A percentile compares a stretch with the other conserved stretches of the same genome.
Conservation (phyloP, 2,329 filamentous ascomycete species). For the Cordyceps cateniannulata region DNA sequence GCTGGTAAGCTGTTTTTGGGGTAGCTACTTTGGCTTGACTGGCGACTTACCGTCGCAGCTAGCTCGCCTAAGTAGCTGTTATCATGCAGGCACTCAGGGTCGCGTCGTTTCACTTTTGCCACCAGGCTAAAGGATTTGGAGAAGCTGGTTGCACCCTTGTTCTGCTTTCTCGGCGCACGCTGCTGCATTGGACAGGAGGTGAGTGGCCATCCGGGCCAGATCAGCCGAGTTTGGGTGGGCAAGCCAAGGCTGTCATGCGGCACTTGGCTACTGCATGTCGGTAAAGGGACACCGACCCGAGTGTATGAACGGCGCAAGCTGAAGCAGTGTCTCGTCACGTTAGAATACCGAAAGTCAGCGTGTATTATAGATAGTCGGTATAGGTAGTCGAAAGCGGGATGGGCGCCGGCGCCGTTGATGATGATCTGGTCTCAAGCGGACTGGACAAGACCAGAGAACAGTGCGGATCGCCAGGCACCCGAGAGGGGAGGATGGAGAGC, state of each 20-base stretch:
- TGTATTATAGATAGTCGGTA: background rate
- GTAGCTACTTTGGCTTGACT: background rate
- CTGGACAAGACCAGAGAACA: background rate
- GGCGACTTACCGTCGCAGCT: too few species aligned
- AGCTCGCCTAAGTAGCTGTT: too few species aligned
- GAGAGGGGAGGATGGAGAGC: background rate
- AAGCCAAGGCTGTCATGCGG: background rate
- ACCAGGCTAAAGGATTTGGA: background rate
- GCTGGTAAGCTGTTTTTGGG: background rate
- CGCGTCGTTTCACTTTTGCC: background rate
- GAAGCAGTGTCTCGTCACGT: background rate
- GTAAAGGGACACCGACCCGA: background rate
- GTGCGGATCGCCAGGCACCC: conserved; percentile 7
- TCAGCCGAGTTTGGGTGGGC: background rate
- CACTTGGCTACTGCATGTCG: background rate
- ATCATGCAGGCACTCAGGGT: background rate
- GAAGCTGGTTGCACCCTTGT: background rate
- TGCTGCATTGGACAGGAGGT: background rate
- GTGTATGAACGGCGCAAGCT: background rate
- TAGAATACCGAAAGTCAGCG: background rate
- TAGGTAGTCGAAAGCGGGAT: too few species aligned
- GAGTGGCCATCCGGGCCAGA: background rate
- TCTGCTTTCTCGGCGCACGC: background rate
- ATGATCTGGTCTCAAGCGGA: background rate
- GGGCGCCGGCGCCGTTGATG: background rate